Evolutionary conservation across 202 grass and related monocot genomes (phyloP).

Genomic region (Musa balbisiana): DNA sequence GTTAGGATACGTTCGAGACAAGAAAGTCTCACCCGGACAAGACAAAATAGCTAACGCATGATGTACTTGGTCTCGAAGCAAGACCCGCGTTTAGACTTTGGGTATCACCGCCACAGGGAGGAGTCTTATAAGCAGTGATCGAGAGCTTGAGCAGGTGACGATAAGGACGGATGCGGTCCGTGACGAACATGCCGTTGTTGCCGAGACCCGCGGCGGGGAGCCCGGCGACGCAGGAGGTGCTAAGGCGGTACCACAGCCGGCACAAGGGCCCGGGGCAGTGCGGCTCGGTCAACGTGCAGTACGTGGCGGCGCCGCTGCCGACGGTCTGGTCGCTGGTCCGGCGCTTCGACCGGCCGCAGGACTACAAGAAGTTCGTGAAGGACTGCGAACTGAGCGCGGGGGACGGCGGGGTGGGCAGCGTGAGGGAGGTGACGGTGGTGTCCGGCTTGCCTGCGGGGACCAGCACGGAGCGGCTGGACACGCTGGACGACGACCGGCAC

Average conservation of each 20-base stretch:
- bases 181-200: constrained; percentile 4
- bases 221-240: constrained; percentile 28
- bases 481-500: constrained; percentile 9
- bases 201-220: background rate
- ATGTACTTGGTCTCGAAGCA: too few species aligned
- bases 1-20: too few species aligned
- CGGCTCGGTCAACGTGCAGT: constrained; percentile 66
- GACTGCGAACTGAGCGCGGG: constrained; percentile 56
- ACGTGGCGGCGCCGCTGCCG: constrained; percentile 45
- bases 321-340: constrained; percentile 72
- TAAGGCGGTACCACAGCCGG: constrained; percentile 45
- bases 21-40: too few species aligned
- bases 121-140: too few species aligned
- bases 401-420: constrained; percentile 66
- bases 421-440: constrained; percentile 68
- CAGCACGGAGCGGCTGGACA: constrained; percentile 55
- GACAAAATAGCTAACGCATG: too few species aligned
- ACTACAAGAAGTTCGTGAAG: constrained; percentile 71
- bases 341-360: constrained; percentile 76
- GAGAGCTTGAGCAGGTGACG: background rate
- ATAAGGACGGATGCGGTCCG: background rate
- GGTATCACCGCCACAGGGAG: too few species aligned
- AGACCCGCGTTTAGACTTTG: too few species aligned
- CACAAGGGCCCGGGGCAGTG: constrained; percentile 33
- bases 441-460: constrained; percentile 66